Conservation (phyloP, 495 filamentous ascomycete genomes). For the Pyronema domesticum region DNA sequence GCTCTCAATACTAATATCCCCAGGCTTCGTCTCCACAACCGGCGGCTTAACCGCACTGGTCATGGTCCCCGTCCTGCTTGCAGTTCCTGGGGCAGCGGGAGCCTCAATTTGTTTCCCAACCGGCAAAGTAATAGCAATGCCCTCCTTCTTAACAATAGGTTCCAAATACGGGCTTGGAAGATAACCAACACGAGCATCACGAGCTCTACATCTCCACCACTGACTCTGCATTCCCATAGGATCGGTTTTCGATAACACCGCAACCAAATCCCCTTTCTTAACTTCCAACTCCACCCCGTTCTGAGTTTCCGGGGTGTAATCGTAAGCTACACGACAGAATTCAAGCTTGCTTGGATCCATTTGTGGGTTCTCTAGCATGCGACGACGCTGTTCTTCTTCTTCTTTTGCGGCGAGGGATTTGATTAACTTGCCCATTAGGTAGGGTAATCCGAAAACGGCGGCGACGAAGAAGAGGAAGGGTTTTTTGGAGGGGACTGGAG, state of each 20-base stretch:
- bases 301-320: constrained; percentile 61
- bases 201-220: constrained; percentile 93
- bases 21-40: constrained; percentile 40
- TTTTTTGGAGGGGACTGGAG: constrained; percentile 55
- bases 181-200: constrained; percentile 81
- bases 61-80: constrained; percentile 25
- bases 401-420: constrained; percentile 62
- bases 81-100: constrained; percentile 24
- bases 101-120: constrained; percentile 27
- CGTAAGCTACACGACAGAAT: constrained; percentile 86
- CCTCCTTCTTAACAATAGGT: constrained; percentile 51
- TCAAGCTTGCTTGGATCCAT: constrained; percentile 78
- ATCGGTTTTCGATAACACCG: constrained; percentile 75
- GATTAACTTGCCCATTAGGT: constrained; percentile 90
- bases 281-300: constrained; percentile 75
- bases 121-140: constrained; percentile 23
- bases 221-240: constrained; percentile 80
- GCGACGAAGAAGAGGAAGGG: constrained; percentile 90
- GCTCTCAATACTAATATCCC: constrained; percentile 60
- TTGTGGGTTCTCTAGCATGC: constrained; percentile 25
- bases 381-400: constrained; percentile 55
- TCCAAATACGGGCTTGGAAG: constrained; percentile 80
- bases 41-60: constrained; percentile 28
- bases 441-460: constrained; percentile 85
- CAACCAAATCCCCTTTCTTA: constrained; percentile 89